Percentiles rank a stretch among this genome's conserved stretches.
Evolutionary conservation across 2,329 filamentous ascomycete species (phyloP).

Genomic region (Corinectria fuckeliana): DNA sequence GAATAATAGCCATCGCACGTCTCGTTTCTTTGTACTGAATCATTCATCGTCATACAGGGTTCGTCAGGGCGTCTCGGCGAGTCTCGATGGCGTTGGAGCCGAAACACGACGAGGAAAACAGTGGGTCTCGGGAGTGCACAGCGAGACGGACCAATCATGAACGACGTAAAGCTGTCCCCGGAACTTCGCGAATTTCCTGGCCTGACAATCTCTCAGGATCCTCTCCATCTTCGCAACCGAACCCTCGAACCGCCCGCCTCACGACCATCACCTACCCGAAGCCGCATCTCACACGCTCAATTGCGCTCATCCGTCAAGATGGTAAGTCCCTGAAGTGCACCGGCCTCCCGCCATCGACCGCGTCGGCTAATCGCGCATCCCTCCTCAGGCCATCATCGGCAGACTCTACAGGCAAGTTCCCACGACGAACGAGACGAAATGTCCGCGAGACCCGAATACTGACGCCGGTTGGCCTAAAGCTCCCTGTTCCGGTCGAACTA

Average conservation of each 20-base stretch:
- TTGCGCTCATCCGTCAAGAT: slow-evolving; percentile 44
- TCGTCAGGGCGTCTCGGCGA: not conserved
- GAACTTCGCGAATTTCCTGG: slow-evolving; percentile 46
- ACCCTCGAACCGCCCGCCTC: slow-evolving; percentile 36
- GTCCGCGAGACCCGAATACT: slow-evolving; percentile 30
- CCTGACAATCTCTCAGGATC: slow-evolving; percentile 41
- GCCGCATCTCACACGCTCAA: slow-evolving; percentile 38
- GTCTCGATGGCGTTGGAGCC: not conserved
- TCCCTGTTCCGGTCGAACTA: slow-evolving; percentile 85
- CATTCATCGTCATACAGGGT: too few relatives aligned
- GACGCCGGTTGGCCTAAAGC: slow-evolving; percentile 56
- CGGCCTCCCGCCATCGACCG: not conserved
- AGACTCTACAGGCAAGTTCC: slow-evolving; percentile 51
- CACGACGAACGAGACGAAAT: slow-evolving; percentile 27
- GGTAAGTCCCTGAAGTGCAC: slow-evolving; percentile 38
- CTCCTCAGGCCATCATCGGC: slow-evolving; percentile 45
- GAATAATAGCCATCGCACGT: too few relatives aligned
- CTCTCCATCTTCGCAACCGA: slow-evolving; percentile 40
- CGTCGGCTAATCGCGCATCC: slow-evolving; percentile 46
- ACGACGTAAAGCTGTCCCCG: slow-evolving; percentile 39
- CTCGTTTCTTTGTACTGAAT: not conserved
- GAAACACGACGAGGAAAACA: slow-evolving; percentile 17
- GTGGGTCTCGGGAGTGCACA: slow-evolving; percentile 28
- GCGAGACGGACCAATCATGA: slow-evolving; percentile 40
- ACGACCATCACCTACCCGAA: slow-evolving; percentile 35